Evolutionary conservation across 441 rosid species (phyloP), one percentile per base, ranked within the genome.

Genomic region (Melastoma candidum): DNA sequence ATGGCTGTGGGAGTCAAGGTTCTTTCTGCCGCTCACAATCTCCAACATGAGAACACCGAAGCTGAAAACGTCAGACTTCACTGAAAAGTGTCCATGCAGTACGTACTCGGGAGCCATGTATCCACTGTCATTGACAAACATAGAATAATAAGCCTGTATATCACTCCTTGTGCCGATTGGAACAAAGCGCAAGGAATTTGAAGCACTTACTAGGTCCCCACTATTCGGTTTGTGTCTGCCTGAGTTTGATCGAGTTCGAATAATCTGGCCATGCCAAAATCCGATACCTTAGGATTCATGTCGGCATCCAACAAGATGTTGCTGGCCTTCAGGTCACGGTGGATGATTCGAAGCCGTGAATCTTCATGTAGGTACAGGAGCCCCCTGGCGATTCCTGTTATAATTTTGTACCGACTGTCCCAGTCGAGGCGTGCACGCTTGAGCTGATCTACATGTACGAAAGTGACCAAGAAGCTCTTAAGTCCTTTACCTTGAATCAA

Each of bases 41-140:
- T 17, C 22, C 22, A 17, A 17, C 22, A 17, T 17, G 22, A 17
- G 22, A 17, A 17, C 22, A 17, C 22, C 22, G 22, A 17, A 17
- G 22, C 22, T 17, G 22, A 17, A 17, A 17, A 17, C 22, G 22
- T 17, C 22, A 17, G 22, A 17, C 22, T 17, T 17, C 22, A 17
- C 22, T 17, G 22, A 17, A 17, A 17, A 17, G 22, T 17, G 22
- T 17, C 22, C 22, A 17, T 17, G 22, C 22, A 17, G 22, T 17
- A 17, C 22, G 22, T 17, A 17, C 22, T 17, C 22, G 22, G 22
- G 22, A 1, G 74, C 75, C 69, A 70, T 76, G 44, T 68, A 70
- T 5, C 81, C 78, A 49, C 76, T 73, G 51, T 58, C 11, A 17
- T 17, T 17, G 22, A 17, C 22, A 17, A 17, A 17, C 22, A 17